Evolutionary conservation across 75 land plant species (phyloP).

Genomic region (Cryptomeria japonica): DNA sequence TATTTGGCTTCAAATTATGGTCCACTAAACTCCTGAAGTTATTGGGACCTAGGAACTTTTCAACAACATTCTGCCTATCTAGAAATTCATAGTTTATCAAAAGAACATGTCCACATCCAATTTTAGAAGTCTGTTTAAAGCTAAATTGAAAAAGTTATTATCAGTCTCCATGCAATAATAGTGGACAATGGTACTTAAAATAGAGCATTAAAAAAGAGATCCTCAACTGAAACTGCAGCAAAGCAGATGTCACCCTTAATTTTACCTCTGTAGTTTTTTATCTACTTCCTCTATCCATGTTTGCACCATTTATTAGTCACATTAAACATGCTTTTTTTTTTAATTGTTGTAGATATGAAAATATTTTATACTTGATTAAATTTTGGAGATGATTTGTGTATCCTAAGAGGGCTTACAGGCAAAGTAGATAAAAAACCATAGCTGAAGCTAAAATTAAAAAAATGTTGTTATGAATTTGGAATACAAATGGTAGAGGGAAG

Average conservation of each 20-base stretch:
- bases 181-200: background rate
- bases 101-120: background rate
- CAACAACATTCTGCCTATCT: background rate
- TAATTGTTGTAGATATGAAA: background rate
- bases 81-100: background rate
- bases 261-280: background rate
- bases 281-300: background rate
- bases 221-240: background rate
- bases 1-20: background rate
- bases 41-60: background rate
- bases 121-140: background rate
- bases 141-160: too few relatives aligned
- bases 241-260: background rate
- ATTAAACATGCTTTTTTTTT: background rate
- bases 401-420: background rate
- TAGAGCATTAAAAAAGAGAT: background rate
- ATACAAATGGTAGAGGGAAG: background rate
- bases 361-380: background rate
- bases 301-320: background rate
- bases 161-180: background rate
- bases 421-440: background rate
- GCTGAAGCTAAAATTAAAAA: background rate
- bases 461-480: background rate
- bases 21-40: background rate
- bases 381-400: background rate